Conservation (phyloP, 305 asterid genomes). For the Solanum hybrid region DNA sequence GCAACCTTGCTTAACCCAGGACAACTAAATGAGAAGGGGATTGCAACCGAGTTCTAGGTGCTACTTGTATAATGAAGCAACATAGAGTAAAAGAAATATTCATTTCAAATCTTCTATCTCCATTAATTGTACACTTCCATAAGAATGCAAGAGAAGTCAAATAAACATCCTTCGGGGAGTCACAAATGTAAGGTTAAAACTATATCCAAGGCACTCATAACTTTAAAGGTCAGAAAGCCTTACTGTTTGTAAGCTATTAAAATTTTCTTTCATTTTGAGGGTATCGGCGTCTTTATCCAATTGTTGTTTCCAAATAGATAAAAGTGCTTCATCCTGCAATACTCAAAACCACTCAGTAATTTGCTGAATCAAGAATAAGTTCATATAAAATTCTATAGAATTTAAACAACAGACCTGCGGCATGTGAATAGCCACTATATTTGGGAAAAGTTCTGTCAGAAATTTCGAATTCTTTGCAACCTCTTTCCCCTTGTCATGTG, state of each 20-base stretch:
- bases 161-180: background rate
- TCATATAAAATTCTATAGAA: background rate
- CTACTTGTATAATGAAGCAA: background rate
- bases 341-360: conserved; percentile 12
- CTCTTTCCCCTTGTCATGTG: conserved; percentile 51
- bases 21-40: background rate
- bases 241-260: conserved; percentile 51
- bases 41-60: background rate
- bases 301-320: conserved; percentile 61
- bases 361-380: conserved; percentile 4
- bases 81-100: background rate
- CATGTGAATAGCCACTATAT: conserved; percentile 55
- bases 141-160: background rate
- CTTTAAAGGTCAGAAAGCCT: conserved; percentile 13
- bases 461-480: conserved; percentile 52
- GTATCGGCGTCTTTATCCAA: conserved; percentile 57
- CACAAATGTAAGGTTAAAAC: background rate
- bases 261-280: conserved; percentile 45
- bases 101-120: background rate
- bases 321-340: conserved; percentile 55
- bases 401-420: conserved; percentile 44
- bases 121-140: background rate
- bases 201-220: background rate
- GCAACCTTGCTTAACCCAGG: background rate
- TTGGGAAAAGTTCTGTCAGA: conserved; percentile 50